phyloP scores from a whole-genome alignment of 106 monocot species.

The Ottelia alismoides region DNA sequence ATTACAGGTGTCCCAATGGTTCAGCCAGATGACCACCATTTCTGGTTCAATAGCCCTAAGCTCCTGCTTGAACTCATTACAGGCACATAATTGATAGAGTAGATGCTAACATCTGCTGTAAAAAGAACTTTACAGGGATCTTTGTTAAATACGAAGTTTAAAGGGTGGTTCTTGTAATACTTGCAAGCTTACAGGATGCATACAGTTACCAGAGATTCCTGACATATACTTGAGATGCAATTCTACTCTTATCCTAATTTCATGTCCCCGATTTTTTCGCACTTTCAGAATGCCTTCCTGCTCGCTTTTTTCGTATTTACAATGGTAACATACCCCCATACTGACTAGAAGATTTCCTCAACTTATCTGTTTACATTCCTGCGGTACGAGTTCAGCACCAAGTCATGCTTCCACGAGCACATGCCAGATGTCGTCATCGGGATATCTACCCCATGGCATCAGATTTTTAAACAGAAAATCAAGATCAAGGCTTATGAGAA shows the following conservation, averaged over 20 bases:
- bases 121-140: too few species aligned
- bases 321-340: neutral
- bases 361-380: neutral
- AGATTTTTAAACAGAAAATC: too few species aligned
- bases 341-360: neutral
- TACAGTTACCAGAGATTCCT: neutral
- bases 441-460: slow-evolving; percentile 28
- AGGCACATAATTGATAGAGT: too few species aligned
- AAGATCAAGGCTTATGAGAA: too few species aligned
- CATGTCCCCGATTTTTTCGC: too few species aligned
- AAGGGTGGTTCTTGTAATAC: too few species aligned
- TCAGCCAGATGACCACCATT: slow-evolving; percentile 18
- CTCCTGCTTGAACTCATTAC: slow-evolving; percentile 31
- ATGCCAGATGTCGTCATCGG: slow-evolving; percentile 16
- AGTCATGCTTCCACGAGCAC: slow-evolving; percentile 21
- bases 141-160: too few species aligned
- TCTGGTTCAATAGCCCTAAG: slow-evolving; percentile 29
- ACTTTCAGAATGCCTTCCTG: slow-evolving; percentile 35
- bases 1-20: slow-evolving; percentile 25
- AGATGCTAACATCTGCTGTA: too few species aligned
- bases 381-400: slow-evolving; percentile 26
- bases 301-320: slow-evolving; percentile 20
- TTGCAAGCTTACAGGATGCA: neutral
- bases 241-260: neutral
- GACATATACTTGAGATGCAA: too few species aligned